A percentile compares a stretch with the other conserved stretches of the same genome.
Evolutionary conservation across 768 basidiomycete genomes (phyloP).

Genomic region (Mycena metata): DNA sequence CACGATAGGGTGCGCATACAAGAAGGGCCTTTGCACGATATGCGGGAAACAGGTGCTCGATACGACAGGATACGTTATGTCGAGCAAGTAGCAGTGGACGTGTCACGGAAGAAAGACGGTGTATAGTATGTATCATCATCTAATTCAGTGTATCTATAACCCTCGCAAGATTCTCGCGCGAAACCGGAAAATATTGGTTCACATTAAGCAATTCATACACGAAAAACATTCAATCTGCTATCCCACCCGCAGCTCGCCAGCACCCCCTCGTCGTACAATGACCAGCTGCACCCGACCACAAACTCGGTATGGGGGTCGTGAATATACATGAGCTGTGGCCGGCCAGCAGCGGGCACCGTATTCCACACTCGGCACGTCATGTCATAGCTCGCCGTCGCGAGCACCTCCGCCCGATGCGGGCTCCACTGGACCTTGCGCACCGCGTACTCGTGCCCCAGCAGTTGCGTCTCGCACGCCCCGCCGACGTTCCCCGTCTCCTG

Average conservation of each 20-base stretch:
- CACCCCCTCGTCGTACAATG: slow-evolving; percentile 89
- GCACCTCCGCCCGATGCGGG: slow-evolving; percentile 78
- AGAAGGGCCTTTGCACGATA: slow-evolving; percentile 88
- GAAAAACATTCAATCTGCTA: slow-evolving; percentile 83
- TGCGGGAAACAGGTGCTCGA: slow-evolving; percentile 91
- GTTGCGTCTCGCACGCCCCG: slow-evolving; percentile 75
- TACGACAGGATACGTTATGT: slow-evolving; percentile 88
- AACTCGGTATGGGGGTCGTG: slow-evolving; percentile 96
- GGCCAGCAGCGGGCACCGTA: slow-evolving; percentile 65
- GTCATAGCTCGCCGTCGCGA: slow-evolving; percentile 85
- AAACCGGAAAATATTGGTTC: slow-evolving; percentile 2
- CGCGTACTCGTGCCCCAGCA: slow-evolving; percentile 92
- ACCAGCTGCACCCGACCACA: slow-evolving; percentile 93
- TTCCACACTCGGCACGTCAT: slow-evolving; percentile 97
- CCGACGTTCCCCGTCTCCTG: slow-evolving; percentile 72
- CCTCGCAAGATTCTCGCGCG: background rate
- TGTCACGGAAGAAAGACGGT: background rate
- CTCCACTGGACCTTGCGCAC: slow-evolving; percentile 92
- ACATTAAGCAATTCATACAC: slow-evolving; percentile 53
- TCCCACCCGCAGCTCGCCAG: slow-evolving; percentile 96
- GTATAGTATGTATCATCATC: slow-evolving; percentile 35
- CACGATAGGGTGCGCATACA: slow-evolving; percentile 83
- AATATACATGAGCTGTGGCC: slow-evolving; percentile 71
- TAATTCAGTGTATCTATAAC: slow-evolving; percentile 28
- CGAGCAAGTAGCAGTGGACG: slow-evolving; percentile 68